Conservation (phyloP, 129 eudicot genomes). For the Dittrichia graveolens region DNA sequence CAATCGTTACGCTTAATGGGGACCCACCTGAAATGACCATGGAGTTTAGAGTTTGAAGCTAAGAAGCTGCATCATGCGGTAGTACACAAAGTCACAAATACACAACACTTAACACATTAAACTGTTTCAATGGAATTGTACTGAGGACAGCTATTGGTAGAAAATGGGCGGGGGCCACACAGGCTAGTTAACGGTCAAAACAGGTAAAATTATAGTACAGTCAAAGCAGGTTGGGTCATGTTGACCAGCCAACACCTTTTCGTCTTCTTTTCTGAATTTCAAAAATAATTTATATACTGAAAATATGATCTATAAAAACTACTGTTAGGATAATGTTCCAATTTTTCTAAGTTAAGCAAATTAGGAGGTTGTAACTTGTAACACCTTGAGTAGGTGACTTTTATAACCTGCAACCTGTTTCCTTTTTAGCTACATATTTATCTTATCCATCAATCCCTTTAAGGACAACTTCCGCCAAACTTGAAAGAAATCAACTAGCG, state of each 20-base stretch:
- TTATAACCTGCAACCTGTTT: no score
- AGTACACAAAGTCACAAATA: background rate
- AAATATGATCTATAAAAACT: no score
- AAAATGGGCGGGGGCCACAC: background rate
- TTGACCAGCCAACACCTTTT: background rate
- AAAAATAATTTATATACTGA: background rate
- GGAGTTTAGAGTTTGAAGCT: background rate
- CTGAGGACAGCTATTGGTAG: background rate
- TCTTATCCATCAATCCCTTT: no score
- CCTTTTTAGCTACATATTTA: no score
- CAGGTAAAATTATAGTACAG: background rate
- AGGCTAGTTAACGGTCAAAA: background rate
- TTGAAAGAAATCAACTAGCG: no score
- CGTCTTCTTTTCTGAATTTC: background rate
- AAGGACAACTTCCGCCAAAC: no score
- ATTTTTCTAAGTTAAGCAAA: no score
- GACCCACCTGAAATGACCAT: slow-evolving; percentile 76
- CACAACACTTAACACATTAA: background rate
- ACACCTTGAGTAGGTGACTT: no score
- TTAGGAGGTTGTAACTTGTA: no score
- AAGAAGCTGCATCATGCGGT: slow-evolving; percentile 7
- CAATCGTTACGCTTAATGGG: slow-evolving; percentile 96
- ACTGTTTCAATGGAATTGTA: background rate
- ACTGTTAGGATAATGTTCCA: no score
- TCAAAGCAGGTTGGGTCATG: background rate